Conservation (phyloP, 2,329 filamentous ascomycete genomes). For the Colletotrichum cuscutae region DNA sequence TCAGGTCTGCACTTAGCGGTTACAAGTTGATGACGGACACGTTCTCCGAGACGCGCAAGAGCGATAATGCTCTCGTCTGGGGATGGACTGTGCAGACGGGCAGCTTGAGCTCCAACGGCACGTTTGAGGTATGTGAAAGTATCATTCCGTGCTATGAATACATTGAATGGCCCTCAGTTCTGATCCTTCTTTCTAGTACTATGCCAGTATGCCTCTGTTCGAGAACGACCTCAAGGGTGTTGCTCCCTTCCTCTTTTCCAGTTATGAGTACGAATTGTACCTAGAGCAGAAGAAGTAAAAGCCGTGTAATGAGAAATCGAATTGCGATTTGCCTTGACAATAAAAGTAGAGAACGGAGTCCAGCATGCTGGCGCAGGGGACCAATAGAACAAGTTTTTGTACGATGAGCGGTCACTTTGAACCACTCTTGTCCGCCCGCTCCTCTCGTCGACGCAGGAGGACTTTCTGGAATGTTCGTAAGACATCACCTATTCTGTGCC, state of each 20-base stretch:
- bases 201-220: conserved; percentile 39
- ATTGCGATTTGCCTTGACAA: too few relatives aligned
- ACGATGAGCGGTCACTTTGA: too few relatives aligned
- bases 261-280: conserved; percentile 39
- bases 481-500: too few relatives aligned
- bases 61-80: conserved; percentile 54
- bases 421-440: too few relatives aligned
- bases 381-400: too few relatives aligned
- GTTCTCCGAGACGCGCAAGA: conserved; percentile 54
- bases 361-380: too few relatives aligned
- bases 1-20: conserved; percentile 51
- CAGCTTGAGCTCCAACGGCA: conserved; percentile 47
- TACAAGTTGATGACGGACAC: conserved; percentile 55
- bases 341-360: too few relatives aligned
- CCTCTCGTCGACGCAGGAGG: too few relatives aligned
- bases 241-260: conserved; percentile 39
- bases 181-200: conserved; percentile 31
- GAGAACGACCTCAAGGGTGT: conserved; percentile 41
- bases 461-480: too few relatives aligned
- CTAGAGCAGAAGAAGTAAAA: conserved; percentile 15
- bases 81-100: conserved; percentile 48
- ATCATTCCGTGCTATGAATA: background rate
- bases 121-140: conserved; percentile 50
- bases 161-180: background rate
- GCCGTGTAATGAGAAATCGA: too few relatives aligned